phyloP scores from a whole-genome alignment of 2,329 filamentous ascomycete species.

The Coccinonectria pachysandricola region DNA sequence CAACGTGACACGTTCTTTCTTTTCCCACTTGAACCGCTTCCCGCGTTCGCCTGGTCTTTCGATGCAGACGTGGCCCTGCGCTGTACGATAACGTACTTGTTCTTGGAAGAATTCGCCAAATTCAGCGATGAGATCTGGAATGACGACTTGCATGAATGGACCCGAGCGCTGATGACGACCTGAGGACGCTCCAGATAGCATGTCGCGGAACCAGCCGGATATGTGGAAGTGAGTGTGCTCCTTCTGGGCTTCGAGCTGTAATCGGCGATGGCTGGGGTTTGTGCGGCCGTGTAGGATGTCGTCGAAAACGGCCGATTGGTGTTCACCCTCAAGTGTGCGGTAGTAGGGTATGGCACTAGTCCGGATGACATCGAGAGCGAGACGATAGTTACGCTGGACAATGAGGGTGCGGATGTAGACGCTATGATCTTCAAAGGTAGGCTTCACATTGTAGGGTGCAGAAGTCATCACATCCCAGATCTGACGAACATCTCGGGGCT shows the following conservation, averaged over 20 bases:
- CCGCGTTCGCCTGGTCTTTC: constrained; percentile 10
- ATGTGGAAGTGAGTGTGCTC: constrained; percentile 25
- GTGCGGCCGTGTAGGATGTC: constrained; percentile 21
- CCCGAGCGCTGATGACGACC: constrained; percentile 13
- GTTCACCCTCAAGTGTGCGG: constrained; percentile 12
- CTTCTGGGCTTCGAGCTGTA: constrained; percentile 19
- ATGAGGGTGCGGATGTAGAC: constrained; percentile 32
- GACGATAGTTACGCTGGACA: constrained; percentile 14
- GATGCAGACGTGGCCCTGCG: constrained; percentile 21
- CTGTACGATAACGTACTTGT: constrained; percentile 22
- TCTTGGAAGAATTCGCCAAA: constrained; percentile 24
- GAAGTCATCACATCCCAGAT: constrained; percentile 52
- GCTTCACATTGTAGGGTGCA: constrained; percentile 44
- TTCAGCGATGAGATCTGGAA: constrained; percentile 25
- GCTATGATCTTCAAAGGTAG: constrained; percentile 47
- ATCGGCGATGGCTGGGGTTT: constrained; percentile 15
- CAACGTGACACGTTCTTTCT: constrained; percentile 14
- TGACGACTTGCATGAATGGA: constrained; percentile 8
- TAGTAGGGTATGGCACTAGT: constrained; percentile 31
- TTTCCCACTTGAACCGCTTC: constrained; percentile 13
- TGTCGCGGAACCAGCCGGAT: constrained; percentile 14
- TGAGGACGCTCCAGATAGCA: constrained; percentile 18
- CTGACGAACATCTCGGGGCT: constrained; percentile 32
- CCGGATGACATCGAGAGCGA: constrained; percentile 28
- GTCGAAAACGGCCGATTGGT: constrained; percentile 20